Percentiles rank a stretch among this genome's conserved stretches.
Evolutionary conservation across 139 green algal species (phyloP).

Genomic region (Coelastrella sp.): DNA sequence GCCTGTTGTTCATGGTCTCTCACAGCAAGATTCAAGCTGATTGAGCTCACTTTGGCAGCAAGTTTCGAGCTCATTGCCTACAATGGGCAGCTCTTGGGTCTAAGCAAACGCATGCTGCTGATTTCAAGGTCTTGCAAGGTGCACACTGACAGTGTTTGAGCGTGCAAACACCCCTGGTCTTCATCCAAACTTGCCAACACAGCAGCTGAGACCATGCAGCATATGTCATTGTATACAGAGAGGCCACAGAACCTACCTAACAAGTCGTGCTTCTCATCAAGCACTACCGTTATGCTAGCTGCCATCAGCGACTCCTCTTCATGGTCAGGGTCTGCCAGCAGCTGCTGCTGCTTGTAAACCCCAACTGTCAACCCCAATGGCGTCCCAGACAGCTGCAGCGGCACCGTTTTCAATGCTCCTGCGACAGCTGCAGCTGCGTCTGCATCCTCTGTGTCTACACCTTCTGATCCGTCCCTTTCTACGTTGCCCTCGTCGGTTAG

Average conservation of each 20-base stretch:
- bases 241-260: slow-evolving; percentile 78
- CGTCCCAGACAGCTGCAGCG: slow-evolving; percentile 22
- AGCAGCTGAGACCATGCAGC: no score
- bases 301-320: slow-evolving; percentile 78
- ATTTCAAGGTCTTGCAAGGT: no score
- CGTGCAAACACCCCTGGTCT: no score
- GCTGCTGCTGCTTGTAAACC: slow-evolving; percentile 53
- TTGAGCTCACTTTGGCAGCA: no score
- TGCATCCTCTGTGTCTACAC: background rate
- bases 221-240: no score
- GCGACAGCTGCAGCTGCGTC: slow-evolving; percentile 27
- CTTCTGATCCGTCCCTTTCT: slow-evolving; percentile 9
- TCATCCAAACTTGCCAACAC: no score
- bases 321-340: slow-evolving; percentile 78
- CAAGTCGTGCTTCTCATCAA: slow-evolving; percentile 65
- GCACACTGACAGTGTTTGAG: no score
- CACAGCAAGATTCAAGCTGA: no score
- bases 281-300: slow-evolving; percentile 58
- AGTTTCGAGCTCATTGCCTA: no score
- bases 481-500: slow-evolving; percentile 67
- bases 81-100: no score
- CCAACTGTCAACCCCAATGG: slow-evolving; percentile 64
- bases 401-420: slow-evolving; percentile 17
- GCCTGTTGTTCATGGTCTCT: background rate
- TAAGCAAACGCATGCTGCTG: no score